Percentiles rank a stretch among this genome's conserved stretches.
Conservation (phyloP, 148 eudicot genomes). For the Rhododendron molle region DNA sequence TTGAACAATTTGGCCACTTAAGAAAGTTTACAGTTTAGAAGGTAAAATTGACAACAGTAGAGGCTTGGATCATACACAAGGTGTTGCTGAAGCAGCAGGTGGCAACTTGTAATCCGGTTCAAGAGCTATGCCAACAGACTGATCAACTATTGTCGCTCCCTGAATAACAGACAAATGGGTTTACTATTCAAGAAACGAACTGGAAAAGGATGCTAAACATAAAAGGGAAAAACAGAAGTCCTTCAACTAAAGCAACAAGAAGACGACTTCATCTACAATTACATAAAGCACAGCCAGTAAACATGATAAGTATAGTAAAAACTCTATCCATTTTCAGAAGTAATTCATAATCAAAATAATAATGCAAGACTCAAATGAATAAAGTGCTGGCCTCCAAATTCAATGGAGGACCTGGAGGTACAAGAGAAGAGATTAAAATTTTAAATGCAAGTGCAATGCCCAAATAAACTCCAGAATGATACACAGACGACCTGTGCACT, state of each 20-base stretch:
- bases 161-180: constrained; percentile 22
- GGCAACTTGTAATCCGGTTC: constrained; percentile 78
- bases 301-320: background rate
- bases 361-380: background rate
- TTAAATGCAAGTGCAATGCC: no score
- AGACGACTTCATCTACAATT: background rate
- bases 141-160: constrained; percentile 97
- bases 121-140: constrained; percentile 68
- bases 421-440: background rate
- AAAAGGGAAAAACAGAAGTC: background rate
- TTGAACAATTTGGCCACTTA: background rate
- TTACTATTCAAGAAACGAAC: background rate
- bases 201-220: background rate
- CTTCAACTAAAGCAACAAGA: constrained; percentile 5
- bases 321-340: background rate
- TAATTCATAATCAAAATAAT: background rate
- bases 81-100: constrained; percentile 35
- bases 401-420: background rate
- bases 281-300: background rate
- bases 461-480: background rate
- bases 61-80: constrained; percentile 33
- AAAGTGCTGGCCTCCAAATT: background rate
- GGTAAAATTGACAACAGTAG: background rate
- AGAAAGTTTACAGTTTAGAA: background rate
- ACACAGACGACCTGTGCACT: background rate